Base-by-base conservation (phyloP, 495 filamentous ascomycete species). In the Xanthoparmelia taractica region DNA sequence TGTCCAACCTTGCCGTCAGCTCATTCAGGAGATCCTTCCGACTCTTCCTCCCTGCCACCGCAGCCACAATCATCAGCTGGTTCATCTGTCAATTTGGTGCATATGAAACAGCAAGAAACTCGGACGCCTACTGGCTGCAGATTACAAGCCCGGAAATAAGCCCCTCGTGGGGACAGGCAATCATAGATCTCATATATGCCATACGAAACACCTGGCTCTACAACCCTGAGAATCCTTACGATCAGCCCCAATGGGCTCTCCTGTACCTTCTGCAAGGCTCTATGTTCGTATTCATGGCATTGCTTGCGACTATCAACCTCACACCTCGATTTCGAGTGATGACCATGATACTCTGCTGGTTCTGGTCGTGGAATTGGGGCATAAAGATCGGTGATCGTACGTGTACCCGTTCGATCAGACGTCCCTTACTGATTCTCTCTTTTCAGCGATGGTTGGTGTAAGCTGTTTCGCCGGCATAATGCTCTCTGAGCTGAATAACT, bases 381-480 rank as follows among this genome's bases (percentile, higher is more conserved):
- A 64, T 68, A 55, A 68, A 61, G 38, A 63, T 70, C 40, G 65
- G 65, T 18, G 67, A 68, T 52, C 69, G 71, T 72, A 62, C 17
- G 70, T 59, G 47, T 38, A 31, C 57, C 15, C 34, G 11, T 33
- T 13, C 34, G 58, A 34, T 58, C 31, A 0, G 12, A 36, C 34
- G 33, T 11, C 40, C 7, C 4, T 34, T 4, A 33, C 50, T 65
- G 54, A 61, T n/a, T 8, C 10, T 45, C 58, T 50, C 13, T 25
- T 36, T 10, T 25, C 38, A 83, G 81, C 80, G 57, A 76, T 78
- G 29, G 82, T 84, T 56, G 79, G 78, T 27, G 78, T 79, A 73
- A 79, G 81, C 67, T 78, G 82, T 63, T 81, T 80, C 71, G 79
- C 73, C 62, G 82, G 81, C 27, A 77, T 79, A 52, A 76, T 85